These are phyloP conservation scores for Bathelium albidoporum DNA, from an alignment of 495 filamentous ascomycete species.

Conservation along the genomic window DNA sequence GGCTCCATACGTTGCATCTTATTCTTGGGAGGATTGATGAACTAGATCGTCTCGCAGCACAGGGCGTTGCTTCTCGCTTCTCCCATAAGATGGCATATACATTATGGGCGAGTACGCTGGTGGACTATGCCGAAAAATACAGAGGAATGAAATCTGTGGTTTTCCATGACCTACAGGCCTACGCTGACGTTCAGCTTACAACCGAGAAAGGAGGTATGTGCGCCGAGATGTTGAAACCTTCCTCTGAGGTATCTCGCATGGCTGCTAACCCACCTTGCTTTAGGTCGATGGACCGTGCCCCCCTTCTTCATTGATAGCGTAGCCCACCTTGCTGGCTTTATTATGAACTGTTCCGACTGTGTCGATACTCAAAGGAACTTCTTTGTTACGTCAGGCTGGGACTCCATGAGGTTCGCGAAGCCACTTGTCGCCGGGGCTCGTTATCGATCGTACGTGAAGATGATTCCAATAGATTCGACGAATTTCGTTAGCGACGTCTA, in stretches of 20 bases:
- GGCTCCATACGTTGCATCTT: constrained; percentile 39
- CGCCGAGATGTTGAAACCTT: too few relatives aligned
- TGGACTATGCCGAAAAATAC: constrained; percentile 59
- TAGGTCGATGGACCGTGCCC: neutral
- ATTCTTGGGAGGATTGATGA: constrained; percentile 36
- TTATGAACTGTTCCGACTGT: constrained; percentile 7
- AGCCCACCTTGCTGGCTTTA: constrained; percentile 8
- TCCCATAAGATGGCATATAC: constrained; percentile 64
- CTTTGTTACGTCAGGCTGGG: constrained; percentile 34
- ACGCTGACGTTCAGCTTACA: constrained; percentile 41
- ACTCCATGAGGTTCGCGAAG: constrained; percentile 17
- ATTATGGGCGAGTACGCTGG: constrained; percentile 55
- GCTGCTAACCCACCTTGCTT: too few relatives aligned
- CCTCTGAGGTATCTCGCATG: too few relatives aligned
- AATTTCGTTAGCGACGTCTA: constrained; percentile 15
- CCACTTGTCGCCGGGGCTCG: neutral
- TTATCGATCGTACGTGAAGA: constrained; percentile 9
- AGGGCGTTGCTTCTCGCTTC: constrained; percentile 29
- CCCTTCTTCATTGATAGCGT: constrained; percentile 11
- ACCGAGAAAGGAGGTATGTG: too few relatives aligned
- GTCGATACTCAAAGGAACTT: constrained; percentile 15
- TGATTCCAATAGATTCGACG: constrained; percentile 7
- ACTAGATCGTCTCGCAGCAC: constrained; percentile 28
- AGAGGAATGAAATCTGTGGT: constrained; percentile 67
- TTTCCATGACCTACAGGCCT: constrained; percentile 66